phyloP scores from a whole-genome alignment of 345 rosid genomes.

The Noccaea bulbosa region DNA sequence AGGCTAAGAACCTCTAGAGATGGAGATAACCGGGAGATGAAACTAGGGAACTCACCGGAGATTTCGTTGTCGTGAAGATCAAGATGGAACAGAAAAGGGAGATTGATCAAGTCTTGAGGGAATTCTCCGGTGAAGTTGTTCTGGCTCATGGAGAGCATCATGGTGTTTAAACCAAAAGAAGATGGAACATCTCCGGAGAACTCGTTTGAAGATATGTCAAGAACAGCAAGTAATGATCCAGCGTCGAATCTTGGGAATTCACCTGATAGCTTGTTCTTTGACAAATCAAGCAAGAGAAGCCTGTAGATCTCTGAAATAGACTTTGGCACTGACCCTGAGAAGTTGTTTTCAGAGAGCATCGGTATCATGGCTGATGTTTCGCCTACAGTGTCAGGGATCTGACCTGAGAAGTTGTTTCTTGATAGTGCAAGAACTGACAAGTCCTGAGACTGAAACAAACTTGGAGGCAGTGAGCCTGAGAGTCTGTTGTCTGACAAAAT shows the following conservation, averaged over 20 bases:
- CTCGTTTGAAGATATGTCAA: slow-evolving; percentile 39
- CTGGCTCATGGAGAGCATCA: slow-evolving; percentile 32
- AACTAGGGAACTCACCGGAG: slow-evolving; percentile 40
- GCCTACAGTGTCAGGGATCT: slow-evolving; percentile 49
- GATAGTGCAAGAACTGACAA: slow-evolving; percentile 44
- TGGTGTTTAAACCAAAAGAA: neutral
- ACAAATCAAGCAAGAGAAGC: slow-evolving; percentile 38
- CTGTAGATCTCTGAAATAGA: slow-evolving; percentile 36
- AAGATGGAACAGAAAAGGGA: slow-evolving; percentile 37
- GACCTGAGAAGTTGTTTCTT: slow-evolving; percentile 51
- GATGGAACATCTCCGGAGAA: slow-evolving; percentile 45
- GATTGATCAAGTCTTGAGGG: slow-evolving; percentile 31
- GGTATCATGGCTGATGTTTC: slow-evolving; percentile 11
- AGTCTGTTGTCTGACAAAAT: slow-evolving; percentile 53
- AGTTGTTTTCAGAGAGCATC: slow-evolving; percentile 41
- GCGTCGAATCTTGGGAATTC: slow-evolving; percentile 39
- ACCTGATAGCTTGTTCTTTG: slow-evolving; percentile 44
- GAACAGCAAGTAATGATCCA: slow-evolving; percentile 2
- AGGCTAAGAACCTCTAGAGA: slow-evolving; percentile 45
- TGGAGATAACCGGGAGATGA: slow-evolving; percentile 37
- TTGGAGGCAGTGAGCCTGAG: slow-evolving; percentile 48
- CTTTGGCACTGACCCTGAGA: slow-evolving; percentile 45
- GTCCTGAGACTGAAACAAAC: slow-evolving; percentile 42
- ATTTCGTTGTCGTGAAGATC: slow-evolving; percentile 52
- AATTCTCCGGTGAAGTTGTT: slow-evolving; percentile 40